Evolutionary conservation across 75 land plant genomes (phyloP), one percentile per base, ranked within the genome.

Genomic region (Picea glauca): DNA sequence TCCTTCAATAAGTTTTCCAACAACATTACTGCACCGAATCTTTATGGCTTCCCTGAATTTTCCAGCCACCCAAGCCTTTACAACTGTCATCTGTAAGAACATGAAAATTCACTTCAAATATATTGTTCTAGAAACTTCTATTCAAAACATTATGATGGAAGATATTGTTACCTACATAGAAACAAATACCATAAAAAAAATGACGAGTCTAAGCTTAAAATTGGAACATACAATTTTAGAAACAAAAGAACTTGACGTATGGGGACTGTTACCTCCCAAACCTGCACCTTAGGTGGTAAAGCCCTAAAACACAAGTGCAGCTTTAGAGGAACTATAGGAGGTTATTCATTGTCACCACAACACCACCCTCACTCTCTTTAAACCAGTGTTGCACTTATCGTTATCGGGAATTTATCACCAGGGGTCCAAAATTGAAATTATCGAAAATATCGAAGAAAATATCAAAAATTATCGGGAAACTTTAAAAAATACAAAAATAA

Each of bases 11-110:
- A 94, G 76, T 18, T 79, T 74, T 60, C 82, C 75, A 31, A 68
- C 76, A 43, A 87, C 76, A 60, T 59, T 32, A 32, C 59, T 21
- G 4, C 77, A 75, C 0, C 81, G 59, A 15, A 12, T 75, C 1
- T 50, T 33, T 63, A 58, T n/a, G 76, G 84, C 82, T 20, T 82
- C 86, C 46, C 61, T 77, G 2, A 21, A 50, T 11, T 26, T 58
- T 54, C 77, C 76, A 81, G 87, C 81, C 66, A 74, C 7, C 92
- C 96, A 67, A 81, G 83, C 80, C 83, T 79, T 82, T 74, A 85
- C 75, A 80, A 83, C 86, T 17, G 76, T 83, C 87, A 86, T 86
- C 86, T 86, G 87, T 65, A 43, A 80, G 60, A 21, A 35, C 46
- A 31, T 13, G n/a, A 9, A 31, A 68, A 26, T 60, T 30, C 26